phyloP scores from a whole-genome alignment of 2,329 filamentous ascomycete genomes.

The Sclerotinia borealis region DNA sequence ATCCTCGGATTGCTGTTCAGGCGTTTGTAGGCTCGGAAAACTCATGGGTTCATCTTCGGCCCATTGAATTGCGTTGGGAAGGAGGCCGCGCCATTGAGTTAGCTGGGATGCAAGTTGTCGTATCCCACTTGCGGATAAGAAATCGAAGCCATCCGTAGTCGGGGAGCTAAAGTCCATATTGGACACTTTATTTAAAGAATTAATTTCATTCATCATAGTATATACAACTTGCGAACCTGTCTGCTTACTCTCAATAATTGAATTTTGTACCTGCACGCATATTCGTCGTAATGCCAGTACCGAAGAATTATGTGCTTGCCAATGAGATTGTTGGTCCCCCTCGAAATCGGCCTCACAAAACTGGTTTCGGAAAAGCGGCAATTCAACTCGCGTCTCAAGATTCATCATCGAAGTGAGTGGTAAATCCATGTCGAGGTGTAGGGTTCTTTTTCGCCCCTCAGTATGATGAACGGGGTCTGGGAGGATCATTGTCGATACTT shows the following conservation, averaged over 20 bases:
- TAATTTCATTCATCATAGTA: background rate
- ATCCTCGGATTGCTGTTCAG: background rate
- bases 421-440: constrained; percentile 53
- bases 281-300: constrained; percentile 52
- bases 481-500: constrained; percentile 24
- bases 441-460: constrained; percentile 18
- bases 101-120: constrained; percentile 48
- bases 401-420: constrained; percentile 49
- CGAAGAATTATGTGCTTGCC: constrained; percentile 53
- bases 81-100: constrained; percentile 50
- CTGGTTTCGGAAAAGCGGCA: constrained; percentile 47
- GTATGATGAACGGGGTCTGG: background rate
- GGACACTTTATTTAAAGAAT: background rate
- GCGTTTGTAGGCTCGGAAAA: constrained; percentile 31
- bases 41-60: constrained; percentile 44
- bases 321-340: constrained; percentile 46
- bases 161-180: constrained; percentile 13
- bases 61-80: constrained; percentile 52
- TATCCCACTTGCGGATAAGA: constrained; percentile 36
- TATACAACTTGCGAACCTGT: background rate
- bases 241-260: constrained; percentile 45
- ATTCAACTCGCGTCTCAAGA: constrained; percentile 46
- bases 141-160: constrained; percentile 17
- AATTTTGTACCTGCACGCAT: constrained; percentile 46
- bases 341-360: constrained; percentile 43